Base-by-base conservation (phyloP, 2,329 filamentous ascomycete genomes). In the Cercospora janseana region DNA sequence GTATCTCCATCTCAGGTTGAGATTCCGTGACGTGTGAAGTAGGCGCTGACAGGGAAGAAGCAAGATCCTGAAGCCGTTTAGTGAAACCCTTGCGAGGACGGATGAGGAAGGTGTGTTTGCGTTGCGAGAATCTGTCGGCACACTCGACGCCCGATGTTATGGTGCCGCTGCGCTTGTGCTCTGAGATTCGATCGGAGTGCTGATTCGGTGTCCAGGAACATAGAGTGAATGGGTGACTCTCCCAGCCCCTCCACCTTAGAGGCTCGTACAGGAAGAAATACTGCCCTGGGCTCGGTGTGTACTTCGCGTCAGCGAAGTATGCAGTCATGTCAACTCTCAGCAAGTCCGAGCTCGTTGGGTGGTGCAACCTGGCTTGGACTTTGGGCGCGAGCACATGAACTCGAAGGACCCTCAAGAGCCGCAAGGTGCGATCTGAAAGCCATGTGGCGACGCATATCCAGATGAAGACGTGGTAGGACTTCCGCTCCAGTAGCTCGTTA, bases 11-110 rank as follows among this genome's bases (percentile, higher is more conserved):
- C 9, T 7, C 15, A 6, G 20, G 15, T 4, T n/a, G 27, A 28
- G 10, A 31, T 41, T 8, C 49, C 66, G 56, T 15, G n/a, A n/a
- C n/a, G n/a, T n/a, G n/a, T 9, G 31, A 35, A 2, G 31, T 16
- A 4, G 31, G 6, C 2, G 3, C 31, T 12, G 31, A n/a, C n/a
- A n/a, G 31, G 13, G 9, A 66, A 10, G 31, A 35, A 35, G 31
- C 31, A n/a, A 35, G 31, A 35, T 10, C 59, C 20, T 65, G 67
- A 6, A 79, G 68, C 13, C 71, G 66, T 4, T 66, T 69, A 2
- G 77, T 79, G 66, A 75, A 77, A 42, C 77, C 75, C 40, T 73
- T 66, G 55, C 73, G 77, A 0, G 76, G 77, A 1, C 76, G 71
- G 43, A 79, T 71, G 57, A 74, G 72, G 59, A 79, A 79, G 4